Conservation (phyloP, 2,329 filamentous ascomycete genomes). For the Neopestalotiopsis sp. region DNA sequence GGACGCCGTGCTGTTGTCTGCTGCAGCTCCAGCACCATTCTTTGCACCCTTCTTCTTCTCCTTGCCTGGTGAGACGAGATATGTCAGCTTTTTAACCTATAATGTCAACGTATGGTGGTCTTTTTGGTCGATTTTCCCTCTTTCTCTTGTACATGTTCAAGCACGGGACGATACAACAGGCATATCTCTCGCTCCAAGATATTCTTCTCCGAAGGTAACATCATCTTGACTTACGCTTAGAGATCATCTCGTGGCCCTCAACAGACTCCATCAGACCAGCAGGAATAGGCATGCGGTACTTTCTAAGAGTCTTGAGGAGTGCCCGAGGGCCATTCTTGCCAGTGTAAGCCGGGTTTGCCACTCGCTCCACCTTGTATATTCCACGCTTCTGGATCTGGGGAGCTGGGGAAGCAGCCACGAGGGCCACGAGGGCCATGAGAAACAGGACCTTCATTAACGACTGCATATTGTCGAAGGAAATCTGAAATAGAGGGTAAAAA, state of each 20-base stretch:
- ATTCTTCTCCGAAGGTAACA: conserved; percentile 12
- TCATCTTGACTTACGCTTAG: conserved; percentile 25
- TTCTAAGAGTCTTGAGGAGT: conserved; percentile 36
- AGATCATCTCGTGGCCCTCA: conserved; percentile 30
- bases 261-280: conserved; percentile 28
- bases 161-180: too few species aligned
- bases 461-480: conserved; percentile 28
- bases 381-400: conserved; percentile 34
- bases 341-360: conserved; percentile 33
- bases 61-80: neutral
- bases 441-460: conserved; percentile 31
- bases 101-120: too few species aligned
- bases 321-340: conserved; percentile 36
- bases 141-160: too few species aligned
- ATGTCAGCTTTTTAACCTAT: neutral
- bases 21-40: neutral
- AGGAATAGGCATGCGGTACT: conserved; percentile 38
- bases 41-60: conserved; percentile 12
- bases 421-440: conserved; percentile 32
- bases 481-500: neutral
- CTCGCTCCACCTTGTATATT: conserved; percentile 37
- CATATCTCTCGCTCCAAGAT: too few species aligned
- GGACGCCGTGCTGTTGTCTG: conserved; percentile 14
- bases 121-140: neutral
- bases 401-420: conserved; percentile 32